Evolutionary conservation across 306 rosid genomes (phyloP), one percentile per base, ranked within the genome.

Genomic region (Calophaca sinica): DNA sequence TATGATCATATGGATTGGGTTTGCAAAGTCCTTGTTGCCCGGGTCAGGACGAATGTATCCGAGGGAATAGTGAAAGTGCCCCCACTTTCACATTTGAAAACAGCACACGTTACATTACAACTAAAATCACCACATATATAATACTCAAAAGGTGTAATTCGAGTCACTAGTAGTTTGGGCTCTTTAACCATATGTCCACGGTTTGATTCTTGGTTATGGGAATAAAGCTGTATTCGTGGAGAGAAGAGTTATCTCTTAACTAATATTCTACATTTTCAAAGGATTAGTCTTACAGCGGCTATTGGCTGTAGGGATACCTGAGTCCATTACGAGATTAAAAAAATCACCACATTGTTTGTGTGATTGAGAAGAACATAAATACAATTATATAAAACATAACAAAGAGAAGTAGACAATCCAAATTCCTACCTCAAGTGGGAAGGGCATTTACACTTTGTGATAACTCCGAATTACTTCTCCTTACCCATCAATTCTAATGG

Each of bases 351-450:
- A 58, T 67, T 32, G 13, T 68, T 59, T 59, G 6, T 80, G 55
- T 38, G 66, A 66, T 4, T 12, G 8, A 44, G 54, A 72, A 33
- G 54, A 39, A 53, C 50, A 72, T 7, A 36, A 0, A 59, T 45
- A 45, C 9, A 45, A 45, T 3, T 35, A 39, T 35, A 39, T 62
- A 52, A 62, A 29, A 71, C 65, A 52, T 10, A n/a, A 7, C 5
- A 9, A 5, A 26, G 0, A 39, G 12, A 38, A 45, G 4, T 62
- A 53, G 53, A 64, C 79, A 84, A 50, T 54, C 14, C 66, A 69
- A 65, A 20, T 20, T 20, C 13, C n/a, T 39, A 20, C 41, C 66
- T 13, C 76, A 20, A 88, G 86, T 86, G 85, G 75, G 39, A 0
- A 29, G 32, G 72, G 70, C 72, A 68, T 74, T 73, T 78, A 55